Conservation (phyloP, 345 rosid genomes). For the Citrus glauca region DNA sequence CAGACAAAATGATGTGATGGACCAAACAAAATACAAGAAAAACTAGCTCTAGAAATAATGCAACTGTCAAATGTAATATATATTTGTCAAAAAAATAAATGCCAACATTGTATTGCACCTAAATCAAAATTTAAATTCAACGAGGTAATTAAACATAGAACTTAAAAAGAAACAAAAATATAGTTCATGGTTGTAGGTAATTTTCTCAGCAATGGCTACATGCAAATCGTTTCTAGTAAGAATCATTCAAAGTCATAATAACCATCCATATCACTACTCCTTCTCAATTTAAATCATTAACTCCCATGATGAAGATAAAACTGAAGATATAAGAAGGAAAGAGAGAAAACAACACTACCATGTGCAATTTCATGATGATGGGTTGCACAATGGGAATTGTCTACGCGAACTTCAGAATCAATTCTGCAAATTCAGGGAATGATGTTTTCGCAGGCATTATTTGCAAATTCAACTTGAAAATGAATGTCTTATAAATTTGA, state of each 20-base stretch:
- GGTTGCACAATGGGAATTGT: constrained; percentile 26
- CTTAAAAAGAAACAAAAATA: neutral
- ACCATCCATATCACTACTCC: neutral
- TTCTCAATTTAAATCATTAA: neutral
- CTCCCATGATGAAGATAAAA: neutral
- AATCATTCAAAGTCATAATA: neutral
- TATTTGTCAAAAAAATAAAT: neutral
- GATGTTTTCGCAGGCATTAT: neutral
- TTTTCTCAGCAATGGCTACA: neutral
- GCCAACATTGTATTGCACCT: neutral
- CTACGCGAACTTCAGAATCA: constrained; percentile 48
- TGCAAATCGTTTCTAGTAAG: neutral
- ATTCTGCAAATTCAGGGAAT: constrained; percentile 39
- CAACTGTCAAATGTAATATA: neutral
- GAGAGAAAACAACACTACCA: constrained; percentile 30
- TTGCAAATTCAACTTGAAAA: constrained; percentile 2
- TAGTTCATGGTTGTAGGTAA: neutral
- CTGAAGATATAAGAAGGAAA: neutral
- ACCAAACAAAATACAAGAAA: neutral
- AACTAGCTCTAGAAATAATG: neutral
- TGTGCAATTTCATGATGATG: constrained; percentile 33
- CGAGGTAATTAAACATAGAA: neutral
- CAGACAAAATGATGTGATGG: neutral
- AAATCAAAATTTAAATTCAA: neutral
- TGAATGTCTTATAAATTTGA: neutral